Evolutionary conservation across 1,284 basidiomycete species (phyloP).

Genomic region (Naganishia albida): DNA sequence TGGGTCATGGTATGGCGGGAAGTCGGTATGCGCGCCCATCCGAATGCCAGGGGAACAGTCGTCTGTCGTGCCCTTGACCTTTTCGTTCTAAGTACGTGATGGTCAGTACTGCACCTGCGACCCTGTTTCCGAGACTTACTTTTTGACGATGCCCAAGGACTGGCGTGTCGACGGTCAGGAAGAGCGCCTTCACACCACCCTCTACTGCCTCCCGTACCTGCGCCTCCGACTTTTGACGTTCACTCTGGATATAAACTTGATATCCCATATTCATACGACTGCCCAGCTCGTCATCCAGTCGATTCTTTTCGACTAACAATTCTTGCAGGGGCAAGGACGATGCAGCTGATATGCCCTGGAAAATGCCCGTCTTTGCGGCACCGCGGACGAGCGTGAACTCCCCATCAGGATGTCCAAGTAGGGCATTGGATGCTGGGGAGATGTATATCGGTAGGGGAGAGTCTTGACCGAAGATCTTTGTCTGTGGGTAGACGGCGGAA

Average conservation of each 20-base stretch:
- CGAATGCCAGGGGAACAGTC: slow-evolving; percentile 37
- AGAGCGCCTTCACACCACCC: slow-evolving; percentile 39
- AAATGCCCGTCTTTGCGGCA: slow-evolving; percentile 46
- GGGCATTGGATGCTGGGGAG: slow-evolving; percentile 55
- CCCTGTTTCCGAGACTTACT: background rate
- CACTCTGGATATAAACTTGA: slow-evolving; percentile 41
- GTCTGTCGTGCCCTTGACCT: slow-evolving; percentile 38
- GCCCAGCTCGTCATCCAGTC: slow-evolving; percentile 34
- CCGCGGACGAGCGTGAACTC: slow-evolving; percentile 56
- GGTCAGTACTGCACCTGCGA: background rate
- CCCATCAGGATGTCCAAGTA: slow-evolving; percentile 57
- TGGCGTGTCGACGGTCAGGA: slow-evolving; percentile 41
- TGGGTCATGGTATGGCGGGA: slow-evolving; percentile 40
- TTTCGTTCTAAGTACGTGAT: slow-evolving; percentile 32
- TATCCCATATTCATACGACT: slow-evolving; percentile 41
- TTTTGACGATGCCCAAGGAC: slow-evolving; percentile 35
- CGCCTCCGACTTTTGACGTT: slow-evolving; percentile 49
- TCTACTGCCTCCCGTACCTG: slow-evolving; percentile 50
- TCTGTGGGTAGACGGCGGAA: slow-evolving; percentile 40
- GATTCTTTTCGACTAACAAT: slow-evolving; percentile 40
- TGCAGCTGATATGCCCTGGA: slow-evolving; percentile 52
- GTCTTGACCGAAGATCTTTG: slow-evolving; percentile 52
- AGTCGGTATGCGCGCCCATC: slow-evolving; percentile 35
- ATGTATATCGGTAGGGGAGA: slow-evolving; percentile 54
- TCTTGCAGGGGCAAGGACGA: slow-evolving; percentile 39